These are phyloP conservation scores for Moesziomyces globuligerus DNA, from an alignment of 1,284 basidiomycete genomes.

Conservation along the genomic window DNA sequence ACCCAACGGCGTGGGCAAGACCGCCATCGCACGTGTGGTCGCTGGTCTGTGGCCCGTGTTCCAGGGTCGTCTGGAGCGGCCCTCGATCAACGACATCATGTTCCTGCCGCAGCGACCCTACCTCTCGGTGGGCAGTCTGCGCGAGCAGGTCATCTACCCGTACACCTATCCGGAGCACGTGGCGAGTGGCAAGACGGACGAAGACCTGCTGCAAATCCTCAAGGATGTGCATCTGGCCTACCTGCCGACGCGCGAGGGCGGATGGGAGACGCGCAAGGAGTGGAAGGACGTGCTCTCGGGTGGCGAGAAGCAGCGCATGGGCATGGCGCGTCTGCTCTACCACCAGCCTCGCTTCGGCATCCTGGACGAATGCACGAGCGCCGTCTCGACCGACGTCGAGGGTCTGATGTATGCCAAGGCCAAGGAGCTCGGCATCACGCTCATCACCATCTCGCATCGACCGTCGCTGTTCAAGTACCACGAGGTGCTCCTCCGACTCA, in stretches of 20 bases:
- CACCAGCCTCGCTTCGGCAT: constrained; percentile 76
- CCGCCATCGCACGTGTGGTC: constrained; percentile 86
- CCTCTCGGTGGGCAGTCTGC: constrained; percentile 83
- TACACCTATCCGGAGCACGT: constrained; percentile 62
- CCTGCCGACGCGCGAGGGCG: constrained; percentile 86
- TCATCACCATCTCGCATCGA: constrained; percentile 83
- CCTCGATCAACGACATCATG: constrained; percentile 73
- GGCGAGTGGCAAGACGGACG: constrained; percentile 73
- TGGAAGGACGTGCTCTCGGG: constrained; percentile 82
- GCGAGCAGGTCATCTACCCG: constrained; percentile 78
- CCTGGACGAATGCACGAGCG: constrained; percentile 86
- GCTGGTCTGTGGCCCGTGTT: constrained; percentile 84
- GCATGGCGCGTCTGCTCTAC: constrained; percentile 78
- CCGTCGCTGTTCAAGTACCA: constrained; percentile 74
- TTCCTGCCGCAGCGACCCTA: constrained; percentile 93
- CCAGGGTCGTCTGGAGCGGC: constrained; percentile 66
- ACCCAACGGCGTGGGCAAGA: constrained; percentile 84
- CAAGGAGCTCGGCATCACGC: constrained; percentile 88
- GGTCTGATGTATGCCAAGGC: constrained; percentile 94
- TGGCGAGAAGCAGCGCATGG: constrained; percentile 84
- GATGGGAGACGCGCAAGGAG: constrained; percentile 80
- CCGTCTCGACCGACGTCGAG: constrained; percentile 95
- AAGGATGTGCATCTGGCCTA: constrained; percentile 85
- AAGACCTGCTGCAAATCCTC: constrained; percentile 79
- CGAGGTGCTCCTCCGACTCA: constrained; percentile 79